These are phyloP conservation scores for Tolypocladium guangdongense DNA, from an alignment of 2,329 filamentous ascomycete genomes.

Conservation along the genomic window DNA sequence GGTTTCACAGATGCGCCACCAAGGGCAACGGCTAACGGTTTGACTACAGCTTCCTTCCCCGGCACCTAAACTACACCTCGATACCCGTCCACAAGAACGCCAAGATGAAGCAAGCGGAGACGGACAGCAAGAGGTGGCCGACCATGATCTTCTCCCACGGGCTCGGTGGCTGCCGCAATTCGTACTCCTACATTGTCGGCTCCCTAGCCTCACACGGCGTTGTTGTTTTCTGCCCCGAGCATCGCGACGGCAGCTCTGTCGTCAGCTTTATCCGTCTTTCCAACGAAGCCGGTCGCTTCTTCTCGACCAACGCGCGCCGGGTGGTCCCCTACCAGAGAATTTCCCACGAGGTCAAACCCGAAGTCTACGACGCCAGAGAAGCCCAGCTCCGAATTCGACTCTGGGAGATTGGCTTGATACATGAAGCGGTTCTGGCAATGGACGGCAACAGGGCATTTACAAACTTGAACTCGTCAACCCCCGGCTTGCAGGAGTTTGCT, in stretches of 20 bases:
- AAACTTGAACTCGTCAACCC: conserved; percentile 42
- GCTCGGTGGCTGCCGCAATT: conserved; percentile 68
- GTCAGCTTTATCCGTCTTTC: conserved; percentile 61
- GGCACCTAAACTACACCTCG: conserved; percentile 61
- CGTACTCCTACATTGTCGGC: conserved; percentile 74
- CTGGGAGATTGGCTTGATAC: conserved; percentile 66
- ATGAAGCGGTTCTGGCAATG: conserved; percentile 56
- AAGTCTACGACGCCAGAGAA: conserved; percentile 57
- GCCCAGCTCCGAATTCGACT: conserved; percentile 62
- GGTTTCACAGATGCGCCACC: conserved; percentile 15
- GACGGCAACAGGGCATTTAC: conserved; percentile 41
- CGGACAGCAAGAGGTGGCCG: conserved; percentile 53
- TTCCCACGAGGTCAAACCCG: conserved; percentile 51
- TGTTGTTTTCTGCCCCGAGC: conserved; percentile 71
- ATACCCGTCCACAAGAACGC: conserved; percentile 67
- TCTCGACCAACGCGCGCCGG: conserved; percentile 14
- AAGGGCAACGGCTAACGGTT: not conserved
- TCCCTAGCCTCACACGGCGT: conserved; percentile 72
- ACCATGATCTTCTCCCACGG: conserved; percentile 82
- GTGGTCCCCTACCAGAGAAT: conserved; percentile 39
- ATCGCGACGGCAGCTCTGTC: conserved; percentile 71
- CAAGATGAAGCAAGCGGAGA: conserved; percentile 40
- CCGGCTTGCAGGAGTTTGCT: conserved; percentile 46
- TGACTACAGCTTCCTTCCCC: conserved; percentile 47
- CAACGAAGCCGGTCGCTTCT: conserved; percentile 26